Evolutionary conservation across 805 yeast species (phyloP).

Genomic region (Candida stauntonica): DNA sequence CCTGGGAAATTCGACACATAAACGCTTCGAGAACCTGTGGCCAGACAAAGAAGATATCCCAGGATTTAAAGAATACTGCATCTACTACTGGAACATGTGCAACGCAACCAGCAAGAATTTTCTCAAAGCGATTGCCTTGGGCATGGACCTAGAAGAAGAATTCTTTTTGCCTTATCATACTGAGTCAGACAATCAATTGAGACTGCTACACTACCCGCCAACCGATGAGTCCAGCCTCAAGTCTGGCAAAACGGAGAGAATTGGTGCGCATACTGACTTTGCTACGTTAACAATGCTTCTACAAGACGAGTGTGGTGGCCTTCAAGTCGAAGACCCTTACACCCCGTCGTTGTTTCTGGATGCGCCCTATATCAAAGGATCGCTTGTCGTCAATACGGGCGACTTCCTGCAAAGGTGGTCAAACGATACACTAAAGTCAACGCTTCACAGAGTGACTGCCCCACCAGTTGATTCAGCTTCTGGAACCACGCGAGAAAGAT

Average conservation of each 20-base stretch:
- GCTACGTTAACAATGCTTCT: conserved; percentile 26
- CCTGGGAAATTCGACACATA: conserved; percentile 18
- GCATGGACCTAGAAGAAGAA: conserved; percentile 21
- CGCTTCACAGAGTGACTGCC: conserved; percentile 25
- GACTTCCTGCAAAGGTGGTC: conserved; percentile 27
- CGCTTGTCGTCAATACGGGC: conserved; percentile 24
- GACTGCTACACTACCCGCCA: conserved; percentile 25
- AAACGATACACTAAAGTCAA: conserved; percentile 25
- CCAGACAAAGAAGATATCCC: conserved; percentile 25
- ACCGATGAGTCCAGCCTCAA: conserved; percentile 17
- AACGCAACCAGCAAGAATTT: conserved; percentile 16
- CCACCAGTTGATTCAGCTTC: conserved; percentile 21
- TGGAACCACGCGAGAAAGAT: conserved; percentile 22
- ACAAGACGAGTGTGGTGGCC: conserved; percentile 26
- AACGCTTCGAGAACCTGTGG: conserved; percentile 24
- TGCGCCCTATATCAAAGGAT: conserved; percentile 21
- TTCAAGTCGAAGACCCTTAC: conserved; percentile 24
- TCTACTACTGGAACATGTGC: conserved; percentile 17
- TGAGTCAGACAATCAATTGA: conserved; percentile 23
- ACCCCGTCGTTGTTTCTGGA: conserved; percentile 16
- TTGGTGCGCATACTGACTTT: conserved; percentile 27
- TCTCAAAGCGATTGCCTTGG: conserved; percentile 25
- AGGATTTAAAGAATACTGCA: conserved; percentile 23
- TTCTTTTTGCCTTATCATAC: conserved; percentile 22
- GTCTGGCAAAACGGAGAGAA: conserved; percentile 23